Evolutionary conservation across 306 rosid species (phyloP).

Genomic region (Castanea crenata): DNA sequence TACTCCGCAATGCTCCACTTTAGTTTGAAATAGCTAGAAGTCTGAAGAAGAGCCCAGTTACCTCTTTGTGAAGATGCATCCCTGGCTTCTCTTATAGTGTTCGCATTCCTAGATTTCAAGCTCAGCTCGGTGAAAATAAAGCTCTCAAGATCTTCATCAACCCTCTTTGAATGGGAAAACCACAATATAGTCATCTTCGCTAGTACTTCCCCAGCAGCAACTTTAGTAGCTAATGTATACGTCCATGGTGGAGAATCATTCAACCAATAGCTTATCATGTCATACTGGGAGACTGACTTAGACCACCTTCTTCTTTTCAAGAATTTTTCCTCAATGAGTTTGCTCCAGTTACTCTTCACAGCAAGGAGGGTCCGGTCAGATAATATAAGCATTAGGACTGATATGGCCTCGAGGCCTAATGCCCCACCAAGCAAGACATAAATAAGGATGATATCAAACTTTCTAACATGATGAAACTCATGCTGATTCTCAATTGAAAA

Average conservation of each 20-base stretch:
- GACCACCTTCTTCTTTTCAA: constrained; percentile 15
- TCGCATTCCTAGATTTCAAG: neutral
- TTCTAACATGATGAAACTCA: neutral
- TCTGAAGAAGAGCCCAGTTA: constrained; percentile 16
- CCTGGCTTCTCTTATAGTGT: neutral
- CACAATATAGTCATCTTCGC: neutral
- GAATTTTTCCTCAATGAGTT: neutral
- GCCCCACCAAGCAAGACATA: constrained; percentile 19
- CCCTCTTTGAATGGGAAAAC: neutral
- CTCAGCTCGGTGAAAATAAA: constrained; percentile 19
- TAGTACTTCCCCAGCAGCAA: neutral
- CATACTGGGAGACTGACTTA: constrained; percentile 15
- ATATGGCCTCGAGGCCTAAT: neutral
- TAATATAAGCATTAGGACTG: neutral
- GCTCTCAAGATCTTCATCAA: neutral
- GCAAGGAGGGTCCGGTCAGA: constrained; percentile 9
- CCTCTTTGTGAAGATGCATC: constrained; percentile 22
- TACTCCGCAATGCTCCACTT: constrained; percentile 25
- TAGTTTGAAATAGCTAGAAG: neutral
- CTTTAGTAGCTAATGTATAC: neutral
- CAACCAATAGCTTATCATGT: constrained; percentile 18
- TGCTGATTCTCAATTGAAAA: neutral
- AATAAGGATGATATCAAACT: constrained; percentile 1
- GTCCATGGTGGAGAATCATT: neutral
- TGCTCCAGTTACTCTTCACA: neutral